Evolutionary conservation across 306 rosid species (phyloP), one percentile per base, ranked within the genome.

Genomic region (Lathyrus tuberosus): DNA sequence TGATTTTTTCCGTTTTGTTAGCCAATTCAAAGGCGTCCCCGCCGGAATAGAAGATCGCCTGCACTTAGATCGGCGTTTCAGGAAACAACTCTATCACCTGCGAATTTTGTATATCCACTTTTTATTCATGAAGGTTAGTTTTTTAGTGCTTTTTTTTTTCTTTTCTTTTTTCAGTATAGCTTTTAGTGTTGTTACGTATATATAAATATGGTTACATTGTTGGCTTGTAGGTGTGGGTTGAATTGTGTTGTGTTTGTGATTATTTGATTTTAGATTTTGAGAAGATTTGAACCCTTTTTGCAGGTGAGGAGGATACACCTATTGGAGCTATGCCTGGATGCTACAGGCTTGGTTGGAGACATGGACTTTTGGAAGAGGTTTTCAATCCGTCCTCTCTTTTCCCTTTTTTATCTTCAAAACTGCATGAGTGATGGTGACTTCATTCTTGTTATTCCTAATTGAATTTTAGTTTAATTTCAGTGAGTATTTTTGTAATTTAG

Each of bases 281-380:
- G 70, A 62, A 56, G 10, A 22, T 59, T 38, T 60, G 51, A 44
- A 62, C 43, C 10, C 49, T 41, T 74, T 38, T 76, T 80, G 79
- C 92, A 91, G 97, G 99, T 33, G 95, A 84, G 77, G 95, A 91
- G 76, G 96, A 88, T 65, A 79, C 92, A 0, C 97, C 99, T 0
- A 90, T 94, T 75, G 99, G 96, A 35, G 99, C 99, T 41, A 94
- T 94, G 97, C 99, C 97, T 5, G 99, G 99, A 75, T 94, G 96
- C 66, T 94, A 85, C 73, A 78, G 97, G 87, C 97, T 91, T 79
- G 97, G 97, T 10, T 94, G 99, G 99, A 91, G 99, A 76, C 95
- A 86, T 75, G 97, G 99, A 71, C 99, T 91, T 71, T 76, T 91
- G 51, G 85, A 94, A 80, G 92, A 94, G 96, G 98, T 93, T 84